Conservation (phyloP, 2,329 filamentous ascomycete genomes). For the Catunica adiposa region DNA sequence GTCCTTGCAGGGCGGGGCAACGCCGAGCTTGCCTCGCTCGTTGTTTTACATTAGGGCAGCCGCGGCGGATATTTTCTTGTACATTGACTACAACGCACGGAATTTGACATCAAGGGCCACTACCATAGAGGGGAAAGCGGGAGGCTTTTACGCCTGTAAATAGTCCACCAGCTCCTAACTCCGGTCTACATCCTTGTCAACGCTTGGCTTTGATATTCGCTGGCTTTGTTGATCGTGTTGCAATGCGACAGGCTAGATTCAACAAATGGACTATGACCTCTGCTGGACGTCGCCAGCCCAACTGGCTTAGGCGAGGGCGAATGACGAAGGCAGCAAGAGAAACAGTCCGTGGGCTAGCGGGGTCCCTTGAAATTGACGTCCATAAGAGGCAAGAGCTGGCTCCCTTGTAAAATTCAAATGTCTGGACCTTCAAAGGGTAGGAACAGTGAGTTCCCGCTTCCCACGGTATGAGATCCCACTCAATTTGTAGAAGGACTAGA, state of each 20-base stretch:
- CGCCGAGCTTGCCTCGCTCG: neutral
- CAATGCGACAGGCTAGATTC: neutral
- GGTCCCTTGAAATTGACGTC: neutral
- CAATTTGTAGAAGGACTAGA: too few relatives aligned
- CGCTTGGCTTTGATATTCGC: neutral
- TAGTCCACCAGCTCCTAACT: neutral
- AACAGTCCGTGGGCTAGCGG: neutral
- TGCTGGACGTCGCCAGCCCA: neutral
- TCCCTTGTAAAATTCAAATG: neutral
- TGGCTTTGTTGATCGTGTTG: neutral
- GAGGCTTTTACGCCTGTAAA: neutral
- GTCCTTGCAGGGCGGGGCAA: constrained; percentile 1
- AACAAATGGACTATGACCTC: neutral
- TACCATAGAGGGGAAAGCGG: neutral
- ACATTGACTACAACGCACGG: neutral
- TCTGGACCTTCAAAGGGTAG: neutral
- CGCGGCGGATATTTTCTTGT: neutral
- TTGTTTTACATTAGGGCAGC: neutral
- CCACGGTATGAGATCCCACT: neutral
- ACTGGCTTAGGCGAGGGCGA: too few relatives aligned
- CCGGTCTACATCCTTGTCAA: neutral
- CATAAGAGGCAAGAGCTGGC: neutral
- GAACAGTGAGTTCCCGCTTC: neutral
- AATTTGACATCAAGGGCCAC: neutral
- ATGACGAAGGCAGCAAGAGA: neutral